Evolutionary conservation across 805 yeast genomes (phyloP).

Genomic region (Clavispora carvajalis): DNA sequence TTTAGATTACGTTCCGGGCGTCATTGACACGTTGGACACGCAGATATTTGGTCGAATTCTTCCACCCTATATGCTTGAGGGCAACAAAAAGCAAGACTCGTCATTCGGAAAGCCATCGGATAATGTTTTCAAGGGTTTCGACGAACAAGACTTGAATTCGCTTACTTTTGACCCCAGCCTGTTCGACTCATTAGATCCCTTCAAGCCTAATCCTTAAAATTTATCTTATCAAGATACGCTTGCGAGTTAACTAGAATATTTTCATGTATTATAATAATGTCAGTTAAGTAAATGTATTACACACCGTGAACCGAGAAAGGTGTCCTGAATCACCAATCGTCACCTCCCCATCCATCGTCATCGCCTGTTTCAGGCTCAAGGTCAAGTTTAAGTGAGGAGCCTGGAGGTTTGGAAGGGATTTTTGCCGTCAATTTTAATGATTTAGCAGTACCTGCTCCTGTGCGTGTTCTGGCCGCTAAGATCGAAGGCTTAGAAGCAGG

Average conservation of each 20-base stretch:
- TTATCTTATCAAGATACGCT: neutral
- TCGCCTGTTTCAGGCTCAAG: conserved; percentile 16
- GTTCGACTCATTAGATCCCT: conserved; percentile 16
- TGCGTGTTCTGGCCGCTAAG: neutral
- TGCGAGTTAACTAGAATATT: neutral
- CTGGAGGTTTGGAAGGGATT: conserved; percentile 12
- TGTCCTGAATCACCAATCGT: conserved; percentile 15
- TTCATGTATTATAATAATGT: neutral
- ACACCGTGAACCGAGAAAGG: too few relatives aligned
- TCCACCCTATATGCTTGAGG: conserved; percentile 75
- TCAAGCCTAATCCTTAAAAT: conserved; percentile 6
- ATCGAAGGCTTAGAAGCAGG: conserved; percentile 1
- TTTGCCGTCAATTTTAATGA: neutral
- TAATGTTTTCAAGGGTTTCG: conserved; percentile 1
- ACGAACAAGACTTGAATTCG: neutral
- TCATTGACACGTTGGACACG: conserved; percentile 79
- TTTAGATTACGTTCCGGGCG: conserved; percentile 63
- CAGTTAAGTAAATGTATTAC: too few relatives aligned
- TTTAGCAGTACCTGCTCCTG: neutral
- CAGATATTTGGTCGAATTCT: conserved; percentile 78
- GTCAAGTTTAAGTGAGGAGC: conserved; percentile 22
- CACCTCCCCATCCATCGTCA: conserved; percentile 29
- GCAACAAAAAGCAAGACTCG: conserved; percentile 6
- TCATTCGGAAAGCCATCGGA: conserved; percentile 1
- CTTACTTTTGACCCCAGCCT: conserved; percentile 1